Base-by-base conservation (phyloP, 306 rosid species). In the Benincasa hispida region DNA sequence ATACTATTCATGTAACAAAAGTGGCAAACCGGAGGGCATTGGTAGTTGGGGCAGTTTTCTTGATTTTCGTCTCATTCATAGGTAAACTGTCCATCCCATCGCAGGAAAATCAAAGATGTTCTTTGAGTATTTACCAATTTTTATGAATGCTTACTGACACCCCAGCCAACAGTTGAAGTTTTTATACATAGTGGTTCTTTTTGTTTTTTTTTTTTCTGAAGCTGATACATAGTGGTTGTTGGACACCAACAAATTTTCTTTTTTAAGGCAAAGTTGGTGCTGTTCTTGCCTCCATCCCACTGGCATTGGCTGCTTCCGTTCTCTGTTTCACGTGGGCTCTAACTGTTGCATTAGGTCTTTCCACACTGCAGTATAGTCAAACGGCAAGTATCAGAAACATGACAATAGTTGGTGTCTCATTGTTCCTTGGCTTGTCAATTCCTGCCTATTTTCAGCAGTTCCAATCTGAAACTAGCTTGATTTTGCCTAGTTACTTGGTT, bases 291-390 rank as follows among this genome's bases (percentile, higher is more conserved):
- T 91, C 98, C 58, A 91, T 94, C 84, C 98, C 98, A 2, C 86
- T 58, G 83, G 87, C 96, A 47, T 81, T 94, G 87, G 98, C 94
- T 74, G 97, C 98, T 80, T 89, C 97, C 15, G 81, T 87, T 39
- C 83, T 94, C 50, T 91, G 97, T 83, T 91, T 94, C 88, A 87
- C 86, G 72, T 94, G 98, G 98, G 97, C 91, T 55, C 98, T 91
- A 18, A 89, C 82, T 17, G 89, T 82, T 51, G 87, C 97, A 14
- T 81, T 94, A 66, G 98, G 98, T 39, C 88, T 91, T 57, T 90
- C 91, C 2, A 90, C 87, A 65, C 82, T 91, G 83, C 98, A 91
- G 78, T 86, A 88, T 58, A 60, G 88, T 80, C 97, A 85, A 82
- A 85, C 91, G 22, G 77, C 90, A 75, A 90, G 96, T 84, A 86